phyloP scores from a whole-genome alignment of 164 flowering plant genomes.

The Tetracentron sinense region DNA sequence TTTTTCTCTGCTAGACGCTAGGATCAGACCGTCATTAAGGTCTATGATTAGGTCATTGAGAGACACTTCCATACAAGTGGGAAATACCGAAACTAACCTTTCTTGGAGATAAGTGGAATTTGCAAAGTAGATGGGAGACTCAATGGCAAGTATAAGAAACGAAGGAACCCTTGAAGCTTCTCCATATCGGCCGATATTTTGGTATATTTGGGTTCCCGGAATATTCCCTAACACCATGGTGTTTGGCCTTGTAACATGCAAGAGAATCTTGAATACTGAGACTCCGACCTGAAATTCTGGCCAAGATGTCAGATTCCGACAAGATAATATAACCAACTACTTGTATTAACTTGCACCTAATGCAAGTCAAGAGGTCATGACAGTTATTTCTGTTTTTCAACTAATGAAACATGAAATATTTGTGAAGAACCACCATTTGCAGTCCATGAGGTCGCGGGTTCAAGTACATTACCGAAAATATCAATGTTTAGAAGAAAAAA shows the following conservation, averaged over 20 bases:
- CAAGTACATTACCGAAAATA: too few species aligned
- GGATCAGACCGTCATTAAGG: too few species aligned
- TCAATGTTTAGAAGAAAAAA: too few species aligned
- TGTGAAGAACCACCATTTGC: too few species aligned
- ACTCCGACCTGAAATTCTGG: constrained; percentile 66
- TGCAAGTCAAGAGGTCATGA: background rate
- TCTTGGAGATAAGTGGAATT: constrained; percentile 86
- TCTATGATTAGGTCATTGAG: too few species aligned
- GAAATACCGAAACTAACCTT: constrained; percentile 44
- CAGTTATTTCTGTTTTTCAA: background rate
- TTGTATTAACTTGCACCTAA: background rate
- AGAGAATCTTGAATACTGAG: constrained; percentile 77
- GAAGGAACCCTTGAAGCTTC: constrained; percentile 66
- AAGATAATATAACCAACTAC: background rate
- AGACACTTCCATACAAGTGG: too few species aligned
- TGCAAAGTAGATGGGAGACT: constrained; percentile 90
- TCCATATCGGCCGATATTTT: constrained; percentile 45
- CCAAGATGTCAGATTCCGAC: constrained; percentile 6
- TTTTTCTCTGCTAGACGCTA: too few species aligned
- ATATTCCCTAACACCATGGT: constrained; percentile 62
- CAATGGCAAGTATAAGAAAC: constrained; percentile 70
- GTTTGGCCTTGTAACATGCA: constrained; percentile 90
- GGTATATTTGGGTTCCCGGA: constrained; percentile 72
- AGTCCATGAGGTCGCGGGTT: too few species aligned
- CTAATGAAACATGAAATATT: background rate